Base-by-base conservation (phyloP, 805 yeast genomes). In the Kuraishia capsulata region DNA sequence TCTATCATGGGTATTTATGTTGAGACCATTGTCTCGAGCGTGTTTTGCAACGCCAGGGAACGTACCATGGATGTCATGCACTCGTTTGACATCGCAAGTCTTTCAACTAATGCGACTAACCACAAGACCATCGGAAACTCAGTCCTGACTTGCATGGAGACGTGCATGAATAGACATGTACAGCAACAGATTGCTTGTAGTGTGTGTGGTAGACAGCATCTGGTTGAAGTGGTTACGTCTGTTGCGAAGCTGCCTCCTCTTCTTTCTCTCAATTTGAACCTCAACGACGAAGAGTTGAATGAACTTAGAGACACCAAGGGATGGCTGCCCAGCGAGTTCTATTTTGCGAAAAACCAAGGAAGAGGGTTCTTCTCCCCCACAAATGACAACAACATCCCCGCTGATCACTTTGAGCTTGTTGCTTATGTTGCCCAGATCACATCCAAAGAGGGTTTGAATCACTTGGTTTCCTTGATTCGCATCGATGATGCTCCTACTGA, bases 401-500 rank as follows among this genome's bases (percentile, higher is more conserved):
- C 45, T 17, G 45, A 43, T 28, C 73, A 70, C 48, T 84, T 80
- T 53, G 81, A 80, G 42, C 56, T 84, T 25, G 62, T 71, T 36
- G 90, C 90, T 0, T 79, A 70, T 48, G 84, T 83, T 17, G 83
- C 85, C 31, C 81, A 79, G 49, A 71, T 84, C 4, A 65, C 66
- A 2, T 74, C 69, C n/a, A 66, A 65, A 32, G 73, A 72, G 38
- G 75, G 76, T 3, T 61, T 62, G 19, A 78, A 75, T 49, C 80
- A 78, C 47, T 54, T 81, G 37, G 81, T 84, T 0, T 71, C 88
- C 0, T 73, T 71, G 46, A 67, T 73, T 2, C 69, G 69, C 43
- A 60, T 76, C 3, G 62, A 58, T 13, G 68, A 68, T 35, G 53
- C 17, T 11, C 44, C 47, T 4, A 28, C 46, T 8, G 44, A 50